Base-by-base conservation (phyloP, 352 stramenopile species). In the Globisporangium iwayamae region DNA sequence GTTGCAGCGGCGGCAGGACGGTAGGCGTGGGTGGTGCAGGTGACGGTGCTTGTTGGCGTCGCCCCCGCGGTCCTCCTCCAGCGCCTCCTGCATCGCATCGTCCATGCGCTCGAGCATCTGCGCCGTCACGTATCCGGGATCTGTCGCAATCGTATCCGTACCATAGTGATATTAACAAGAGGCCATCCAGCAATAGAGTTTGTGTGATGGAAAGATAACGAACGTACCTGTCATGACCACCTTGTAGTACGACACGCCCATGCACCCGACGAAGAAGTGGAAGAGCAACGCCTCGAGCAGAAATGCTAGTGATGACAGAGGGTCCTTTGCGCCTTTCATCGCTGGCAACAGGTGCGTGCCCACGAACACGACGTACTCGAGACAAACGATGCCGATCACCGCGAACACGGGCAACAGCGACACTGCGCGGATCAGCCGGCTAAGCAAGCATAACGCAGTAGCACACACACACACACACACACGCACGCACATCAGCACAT, bases 81-180 rank as follows among this genome's bases (percentile, higher is more conserved):
- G 70, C 5, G 74, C 79, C 52, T 86, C 69, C 56, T 92, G 76
- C 50, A 88, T 67, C 2, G 76, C 81, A 28, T 91, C 82, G 48
- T 80, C 69, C 34, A 91, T 69, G 36, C 71, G 69, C 56, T 92
- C 76, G 48, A 93, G 71, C 34, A 87, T 75, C 14, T 66, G 54
- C 14, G 79, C 68, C 18, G 83, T 93, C 52, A 95, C 81, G 61
- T 92, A 94, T 56, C 87, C 87, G 4, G 87, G 87, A 56, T 95
- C 87, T 93, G 22, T 65, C 16, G 1, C 28, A n/a, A 43, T 28
- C 68, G 8, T 34, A 18, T 53, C 5, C n/a, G 16, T 18, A 43
- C 16, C n/a, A 51, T 25, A 53, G 11, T 7, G 18, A 8, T 20
- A 5, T 20, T 20, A 47, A 10, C 16, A 47, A 47, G n/a, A 4